These are phyloP conservation scores for Cytauxzoon felis DNA, from an alignment of 169 alveolate genomes.

Conservation along the genomic window DNA sequence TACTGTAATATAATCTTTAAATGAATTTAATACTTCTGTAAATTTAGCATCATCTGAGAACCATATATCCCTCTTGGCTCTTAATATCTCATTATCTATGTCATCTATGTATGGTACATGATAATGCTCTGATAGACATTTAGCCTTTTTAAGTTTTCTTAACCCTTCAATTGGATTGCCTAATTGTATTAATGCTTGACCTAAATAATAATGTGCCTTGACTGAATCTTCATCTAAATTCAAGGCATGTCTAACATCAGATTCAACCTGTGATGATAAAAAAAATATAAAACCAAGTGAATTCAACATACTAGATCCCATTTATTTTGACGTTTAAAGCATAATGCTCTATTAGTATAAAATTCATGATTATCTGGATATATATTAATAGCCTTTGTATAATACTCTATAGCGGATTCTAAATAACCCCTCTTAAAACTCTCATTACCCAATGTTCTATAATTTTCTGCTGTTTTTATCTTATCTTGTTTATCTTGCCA, in stretches of 20 bases:
- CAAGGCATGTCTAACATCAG: conserved; percentile 75
- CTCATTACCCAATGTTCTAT: conserved; percentile 72
- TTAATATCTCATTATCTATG: conserved; percentile 67
- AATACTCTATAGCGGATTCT: conserved; percentile 79
- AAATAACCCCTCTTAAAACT: conserved; percentile 78
- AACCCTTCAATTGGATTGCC: conserved; percentile 72
- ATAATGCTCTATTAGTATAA: conserved; percentile 80
- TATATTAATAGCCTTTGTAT: conserved; percentile 73
- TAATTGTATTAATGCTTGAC: conserved; percentile 78
- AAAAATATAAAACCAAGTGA: too few species aligned
- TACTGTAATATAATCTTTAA: conserved; percentile 24
- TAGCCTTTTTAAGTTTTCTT: conserved; percentile 71
- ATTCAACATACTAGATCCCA: conserved; percentile 60
- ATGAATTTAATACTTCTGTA: conserved; percentile 27
- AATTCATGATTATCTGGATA: conserved; percentile 74
- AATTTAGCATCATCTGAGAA: conserved; percentile 62
- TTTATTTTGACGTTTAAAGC: conserved; percentile 73
- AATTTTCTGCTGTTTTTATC: conserved; percentile 68
- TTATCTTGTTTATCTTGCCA: too few species aligned
- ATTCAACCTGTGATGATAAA: conserved; percentile 73
- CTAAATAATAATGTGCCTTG: conserved; percentile 78
- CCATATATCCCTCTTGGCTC: conserved; percentile 67
- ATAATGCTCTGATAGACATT: conserved; percentile 69
- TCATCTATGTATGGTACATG: conserved; percentile 68
- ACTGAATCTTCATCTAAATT: conserved; percentile 77